Conservation (phyloP, 106 monocot genomes). For the Ottelia alismoides region DNA sequence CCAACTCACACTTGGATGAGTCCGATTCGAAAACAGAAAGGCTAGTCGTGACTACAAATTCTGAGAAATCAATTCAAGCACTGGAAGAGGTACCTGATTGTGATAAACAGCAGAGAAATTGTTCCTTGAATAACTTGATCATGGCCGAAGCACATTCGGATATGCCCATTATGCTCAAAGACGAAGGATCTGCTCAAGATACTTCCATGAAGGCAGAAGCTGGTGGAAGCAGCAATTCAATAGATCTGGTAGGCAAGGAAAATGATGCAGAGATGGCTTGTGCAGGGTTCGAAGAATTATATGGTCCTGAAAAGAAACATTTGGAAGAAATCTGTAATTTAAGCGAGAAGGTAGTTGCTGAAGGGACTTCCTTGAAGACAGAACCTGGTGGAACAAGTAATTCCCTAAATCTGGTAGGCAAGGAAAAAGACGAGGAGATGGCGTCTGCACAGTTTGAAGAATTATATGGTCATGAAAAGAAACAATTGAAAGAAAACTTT, state of each 20-base stretch:
- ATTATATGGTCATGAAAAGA: no score
- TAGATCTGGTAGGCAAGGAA: slow-evolving; percentile 10
- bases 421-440: no score
- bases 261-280: slow-evolving; percentile 4
- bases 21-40: slow-evolving; percentile 15
- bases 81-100: background rate
- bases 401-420: no score
- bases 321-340: background rate
- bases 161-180: slow-evolving; percentile 2
- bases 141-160: background rate
- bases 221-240: background rate
- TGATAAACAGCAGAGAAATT: background rate
- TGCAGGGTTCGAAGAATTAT: slow-evolving; percentile 10
- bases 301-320: slow-evolving; percentile 22
- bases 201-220: background rate
- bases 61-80: slow-evolving; percentile 5
- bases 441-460: no score
- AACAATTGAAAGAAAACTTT: no score
- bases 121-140: slow-evolving; percentile 6
- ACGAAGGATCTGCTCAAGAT: background rate
- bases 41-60: slow-evolving; percentile 6
- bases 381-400: no score
- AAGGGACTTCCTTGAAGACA: no score
- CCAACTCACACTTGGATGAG: slow-evolving; percentile 12
- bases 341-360: slow-evolving; percentile 6